Evolutionary conservation across 352 stramenopile species (phyloP), one percentile per base, ranked within the genome.

Genomic region (Globisporangium acanthophoron): DNA sequence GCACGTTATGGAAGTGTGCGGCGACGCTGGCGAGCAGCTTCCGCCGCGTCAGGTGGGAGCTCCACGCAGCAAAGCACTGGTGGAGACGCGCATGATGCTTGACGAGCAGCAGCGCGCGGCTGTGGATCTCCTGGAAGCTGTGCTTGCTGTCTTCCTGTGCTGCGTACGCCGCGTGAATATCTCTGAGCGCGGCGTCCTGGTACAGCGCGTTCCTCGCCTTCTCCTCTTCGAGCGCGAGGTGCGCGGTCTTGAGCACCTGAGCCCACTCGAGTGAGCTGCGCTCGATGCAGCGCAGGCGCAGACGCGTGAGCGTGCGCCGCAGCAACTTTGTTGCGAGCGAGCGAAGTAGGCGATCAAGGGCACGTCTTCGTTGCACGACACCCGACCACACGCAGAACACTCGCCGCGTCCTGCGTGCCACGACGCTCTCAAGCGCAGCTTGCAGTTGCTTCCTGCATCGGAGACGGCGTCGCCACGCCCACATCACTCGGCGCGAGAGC

Each of bases 201-300:
- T 73, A 64, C 20, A 79, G 48, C 20, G 64, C 40, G 55, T 74
- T 66, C 24, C 75, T 58, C 16, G 54, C 58, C 24, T 62, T 66
- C 61, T 86, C 73, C 55, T 86, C 76, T 43, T 84, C 69, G 52
- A 86, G 66, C 4, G 73, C 71, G 2, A 47, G 9, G 9, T 73
- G 71, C 0, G 76, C 69, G 13, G 69, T 44, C 41, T 70, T 69
- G n/a, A 84, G 67, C 8, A 74, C 67, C 20, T 70, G 54, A 1
- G 64, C 50, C 76, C 76, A 86, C 29, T 81, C 69, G 7, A 65
- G 37, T 21, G 67, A 52, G 43, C 50, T 61, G 11, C 61, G 63
- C 43, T 79, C 62, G 0, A 70, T 43, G 40, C 73, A 76, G 18
- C 67, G 63, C 45, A 85, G 15, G 9, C 73, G 66, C 4, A 80